These are phyloP conservation scores for Ottelia alismoides DNA, from an alignment of 106 monocot species.

Conservation along the genomic window DNA sequence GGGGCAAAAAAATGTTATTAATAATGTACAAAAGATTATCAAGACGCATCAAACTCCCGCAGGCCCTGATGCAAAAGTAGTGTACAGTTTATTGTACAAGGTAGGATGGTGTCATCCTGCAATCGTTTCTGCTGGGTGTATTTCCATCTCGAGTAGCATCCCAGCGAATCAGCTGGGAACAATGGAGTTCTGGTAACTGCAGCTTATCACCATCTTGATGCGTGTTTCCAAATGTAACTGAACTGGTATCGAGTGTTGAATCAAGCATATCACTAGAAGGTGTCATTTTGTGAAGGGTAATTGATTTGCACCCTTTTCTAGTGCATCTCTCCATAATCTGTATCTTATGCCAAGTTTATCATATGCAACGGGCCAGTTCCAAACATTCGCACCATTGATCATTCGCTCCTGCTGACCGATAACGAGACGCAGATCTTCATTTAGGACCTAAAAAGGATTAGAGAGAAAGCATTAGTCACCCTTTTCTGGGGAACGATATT, in stretches of 20 bases:
- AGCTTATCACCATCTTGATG: too few relatives aligned
- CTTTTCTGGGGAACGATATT: too few relatives aligned
- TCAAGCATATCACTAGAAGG: too few relatives aligned
- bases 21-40: slow-evolving; percentile 6
- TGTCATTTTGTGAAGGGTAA: slow-evolving; percentile 48
- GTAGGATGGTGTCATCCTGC: background rate
- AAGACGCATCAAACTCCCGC: background rate
- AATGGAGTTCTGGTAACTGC: too few relatives aligned
- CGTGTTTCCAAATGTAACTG: too few relatives aligned
- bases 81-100: slow-evolving; percentile 5
- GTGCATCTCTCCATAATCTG: slow-evolving; percentile 73
- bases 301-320: slow-evolving; percentile 47
- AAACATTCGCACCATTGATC: slow-evolving; percentile 85
- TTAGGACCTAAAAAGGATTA: slow-evolving; percentile 59
- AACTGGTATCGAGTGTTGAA: too few relatives aligned
- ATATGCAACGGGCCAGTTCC: slow-evolving; percentile 87
- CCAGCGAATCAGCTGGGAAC: too few relatives aligned
- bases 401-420: slow-evolving; percentile 90
- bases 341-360: slow-evolving; percentile 90
- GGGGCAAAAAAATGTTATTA: background rate
- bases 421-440: slow-evolving; percentile 89
- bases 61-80: slow-evolving; percentile 5
- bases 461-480: too few relatives aligned
- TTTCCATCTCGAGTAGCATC: too few relatives aligned
- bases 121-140: too few relatives aligned